phyloP scores from a whole-genome alignment of 768 basidiomycete genomes.

The Coprinellus aureogranulatus region DNA sequence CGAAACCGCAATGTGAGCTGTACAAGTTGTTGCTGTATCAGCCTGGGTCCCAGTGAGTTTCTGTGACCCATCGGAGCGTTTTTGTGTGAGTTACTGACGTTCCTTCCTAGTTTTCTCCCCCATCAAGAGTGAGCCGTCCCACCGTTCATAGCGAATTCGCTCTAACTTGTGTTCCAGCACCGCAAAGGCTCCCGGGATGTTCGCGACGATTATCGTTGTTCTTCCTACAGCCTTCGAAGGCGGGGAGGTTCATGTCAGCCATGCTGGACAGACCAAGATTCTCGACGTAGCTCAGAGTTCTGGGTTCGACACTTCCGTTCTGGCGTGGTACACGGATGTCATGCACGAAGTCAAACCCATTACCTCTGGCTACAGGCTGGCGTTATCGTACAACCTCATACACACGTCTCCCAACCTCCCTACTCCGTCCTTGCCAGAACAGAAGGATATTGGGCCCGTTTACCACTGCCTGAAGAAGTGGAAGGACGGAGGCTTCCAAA shows the following conservation, averaged over 20 bases:
- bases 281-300: constrained; percentile 26
- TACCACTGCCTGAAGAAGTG: not conserved
- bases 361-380: constrained; percentile 37
- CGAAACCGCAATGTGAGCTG: constrained; percentile 22
- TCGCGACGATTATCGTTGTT: constrained; percentile 39
- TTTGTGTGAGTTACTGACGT: not conserved
- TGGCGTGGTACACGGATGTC: constrained; percentile 44
- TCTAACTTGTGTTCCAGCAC: constrained; percentile 25
- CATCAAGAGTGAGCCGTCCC: constrained; percentile 38
- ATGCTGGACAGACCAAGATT: constrained; percentile 18
- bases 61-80: not conserved
- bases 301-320: constrained; percentile 22
- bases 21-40: constrained; percentile 46
- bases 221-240: constrained; percentile 38
- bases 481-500: not conserved
- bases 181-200: constrained; percentile 38
- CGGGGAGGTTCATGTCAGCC: constrained; percentile 32
- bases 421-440: not conserved
- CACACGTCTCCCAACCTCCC: constrained; percentile 16
- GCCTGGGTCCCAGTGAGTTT: constrained; percentile 42
- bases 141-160: not conserved
- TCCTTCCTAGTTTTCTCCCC: constrained; percentile 31
- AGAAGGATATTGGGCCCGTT: not conserved
- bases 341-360: constrained; percentile 37
- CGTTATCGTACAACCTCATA: constrained; percentile 40